Percentiles rank a stretch among this genome's conserved stretches.
Evolutionary conservation across 352 stramenopile genomes (phyloP).

Genomic region (Pythium dissotocum): DNA sequence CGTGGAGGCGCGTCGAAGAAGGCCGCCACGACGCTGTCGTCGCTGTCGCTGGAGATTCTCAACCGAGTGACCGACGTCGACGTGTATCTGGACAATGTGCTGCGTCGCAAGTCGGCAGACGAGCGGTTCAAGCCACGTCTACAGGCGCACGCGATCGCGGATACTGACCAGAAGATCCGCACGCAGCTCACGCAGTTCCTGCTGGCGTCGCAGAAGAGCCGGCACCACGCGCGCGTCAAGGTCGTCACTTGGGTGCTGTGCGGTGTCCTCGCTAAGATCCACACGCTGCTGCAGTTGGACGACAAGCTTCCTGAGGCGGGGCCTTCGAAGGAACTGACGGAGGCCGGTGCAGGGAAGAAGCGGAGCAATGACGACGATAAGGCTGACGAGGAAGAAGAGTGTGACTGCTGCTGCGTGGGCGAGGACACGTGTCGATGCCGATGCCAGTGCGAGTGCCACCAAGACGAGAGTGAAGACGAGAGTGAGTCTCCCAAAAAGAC

Average conservation of each 20-base stretch:
- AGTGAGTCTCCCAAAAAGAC: slow-evolving; percentile 7
- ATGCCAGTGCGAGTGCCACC: slow-evolving; percentile 79
- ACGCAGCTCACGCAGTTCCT: slow-evolving; percentile 82
- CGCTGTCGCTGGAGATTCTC: slow-evolving; percentile 79
- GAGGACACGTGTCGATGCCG: slow-evolving; percentile 37
- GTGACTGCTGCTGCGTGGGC: slow-evolving; percentile 44
- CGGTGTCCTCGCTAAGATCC: slow-evolving; percentile 84
- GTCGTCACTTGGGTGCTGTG: slow-evolving; percentile 88
- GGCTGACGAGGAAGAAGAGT: slow-evolving; percentile 50
- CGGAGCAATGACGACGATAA: slow-evolving; percentile 17
- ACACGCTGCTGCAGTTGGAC: slow-evolving; percentile 66
- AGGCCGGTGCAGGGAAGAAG: slow-evolving; percentile 17
- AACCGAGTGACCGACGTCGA: slow-evolving; percentile 80
- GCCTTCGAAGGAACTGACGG: background rate
- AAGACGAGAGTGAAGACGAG: slow-evolving; percentile 62
- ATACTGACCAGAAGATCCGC: slow-evolving; percentile 74
- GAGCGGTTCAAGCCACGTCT: slow-evolving; percentile 43
- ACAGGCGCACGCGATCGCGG: slow-evolving; percentile 67
- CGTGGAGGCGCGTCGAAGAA: slow-evolving; percentile 7
- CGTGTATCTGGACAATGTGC: slow-evolving; percentile 82
- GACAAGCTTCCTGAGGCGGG: slow-evolving; percentile 61
- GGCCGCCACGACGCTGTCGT: slow-evolving; percentile 38
- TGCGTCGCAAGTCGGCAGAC: slow-evolving; percentile 55
- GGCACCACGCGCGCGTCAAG: slow-evolving; percentile 79
- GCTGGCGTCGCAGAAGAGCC: slow-evolving; percentile 67